Conservation (phyloP, 2,329 filamentous ascomycete species). For the Pestalotiopsis sp. region DNA sequence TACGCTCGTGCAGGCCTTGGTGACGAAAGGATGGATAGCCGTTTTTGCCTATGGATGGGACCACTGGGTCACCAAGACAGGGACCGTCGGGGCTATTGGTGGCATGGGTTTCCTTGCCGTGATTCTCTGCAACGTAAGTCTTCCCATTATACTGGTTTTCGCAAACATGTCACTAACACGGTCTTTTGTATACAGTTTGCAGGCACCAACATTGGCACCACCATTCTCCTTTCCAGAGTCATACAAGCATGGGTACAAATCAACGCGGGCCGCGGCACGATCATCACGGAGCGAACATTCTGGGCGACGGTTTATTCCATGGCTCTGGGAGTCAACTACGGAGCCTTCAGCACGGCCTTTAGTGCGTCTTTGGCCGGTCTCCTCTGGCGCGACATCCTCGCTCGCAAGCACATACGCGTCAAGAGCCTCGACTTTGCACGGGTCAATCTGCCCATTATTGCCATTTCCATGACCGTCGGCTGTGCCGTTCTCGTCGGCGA, state of each 20-base stretch:
- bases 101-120: slow-evolving; percentile 75
- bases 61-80: slow-evolving; percentile 69
- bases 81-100: slow-evolving; percentile 66
- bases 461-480: slow-evolving; percentile 64
- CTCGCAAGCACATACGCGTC: slow-evolving; percentile 67
- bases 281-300: slow-evolving; percentile 65
- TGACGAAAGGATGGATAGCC: slow-evolving; percentile 72
- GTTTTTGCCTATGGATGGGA: slow-evolving; percentile 75
- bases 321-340: slow-evolving; percentile 74
- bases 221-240: slow-evolving; percentile 70
- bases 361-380: slow-evolving; percentile 71
- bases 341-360: slow-evolving; percentile 72
- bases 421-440: slow-evolving; percentile 64
- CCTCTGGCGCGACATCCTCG: slow-evolving; percentile 71
- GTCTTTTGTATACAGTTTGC: slow-evolving; percentile 58
- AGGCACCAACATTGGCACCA: slow-evolving; percentile 75
- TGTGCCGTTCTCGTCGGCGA: slow-evolving; percentile 54
- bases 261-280: slow-evolving; percentile 41
- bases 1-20: slow-evolving; percentile 69
- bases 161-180: background rate
- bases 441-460: slow-evolving; percentile 70
- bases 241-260: slow-evolving; percentile 69
- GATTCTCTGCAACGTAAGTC: slow-evolving; percentile 71
- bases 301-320: slow-evolving; percentile 76
- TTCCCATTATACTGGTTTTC: too few relatives aligned